A percentile compares a stretch with the other conserved stretches of the same genome.
Evolutionary conservation across 495 filamentous ascomycete genomes (phyloP).

Genomic region (Neurospora hispaniola): DNA sequence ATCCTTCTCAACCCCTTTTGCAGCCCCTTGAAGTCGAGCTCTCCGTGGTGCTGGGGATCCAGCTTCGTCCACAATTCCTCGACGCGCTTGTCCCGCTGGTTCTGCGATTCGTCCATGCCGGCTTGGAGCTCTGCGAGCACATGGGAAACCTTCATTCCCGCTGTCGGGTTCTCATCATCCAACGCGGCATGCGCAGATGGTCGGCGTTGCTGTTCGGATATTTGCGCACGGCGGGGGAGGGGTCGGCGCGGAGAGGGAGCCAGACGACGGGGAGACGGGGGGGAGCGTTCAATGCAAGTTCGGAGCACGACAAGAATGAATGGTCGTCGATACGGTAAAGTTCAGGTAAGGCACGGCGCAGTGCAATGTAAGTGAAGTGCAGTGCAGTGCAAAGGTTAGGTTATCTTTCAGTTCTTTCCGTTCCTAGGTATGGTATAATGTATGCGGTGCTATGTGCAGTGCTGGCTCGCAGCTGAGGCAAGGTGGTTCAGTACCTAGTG

Average conservation of each 20-base stretch:
- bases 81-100: conserved; percentile 64
- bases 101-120: conserved; percentile 52
- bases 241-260: neutral
- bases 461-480: neutral
- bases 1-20: conserved; percentile 78
- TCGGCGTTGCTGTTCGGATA: neutral
- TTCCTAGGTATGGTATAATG: neutral
- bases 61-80: conserved; percentile 71
- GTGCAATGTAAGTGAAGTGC: neutral
- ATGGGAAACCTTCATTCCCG: conserved; percentile 32
- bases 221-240: conserved; percentile 5
- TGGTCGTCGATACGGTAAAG: neutral
- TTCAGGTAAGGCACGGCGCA: neutral
- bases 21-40: conserved; percentile 71
- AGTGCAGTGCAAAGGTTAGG: neutral
- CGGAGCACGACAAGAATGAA: neutral
- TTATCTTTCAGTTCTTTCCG: neutral
- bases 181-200: conserved; percentile 5
- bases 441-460: neutral
- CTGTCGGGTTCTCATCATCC: conserved; percentile 24
- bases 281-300: neutral
- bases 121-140: conserved; percentile 30
- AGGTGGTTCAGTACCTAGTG: neutral
- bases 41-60: conserved; percentile 63
- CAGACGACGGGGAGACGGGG: neutral